These are phyloP conservation scores for Colletotrichum costaricense DNA, from an alignment of 2,329 filamentous ascomycete species.

Conservation along the genomic window DNA sequence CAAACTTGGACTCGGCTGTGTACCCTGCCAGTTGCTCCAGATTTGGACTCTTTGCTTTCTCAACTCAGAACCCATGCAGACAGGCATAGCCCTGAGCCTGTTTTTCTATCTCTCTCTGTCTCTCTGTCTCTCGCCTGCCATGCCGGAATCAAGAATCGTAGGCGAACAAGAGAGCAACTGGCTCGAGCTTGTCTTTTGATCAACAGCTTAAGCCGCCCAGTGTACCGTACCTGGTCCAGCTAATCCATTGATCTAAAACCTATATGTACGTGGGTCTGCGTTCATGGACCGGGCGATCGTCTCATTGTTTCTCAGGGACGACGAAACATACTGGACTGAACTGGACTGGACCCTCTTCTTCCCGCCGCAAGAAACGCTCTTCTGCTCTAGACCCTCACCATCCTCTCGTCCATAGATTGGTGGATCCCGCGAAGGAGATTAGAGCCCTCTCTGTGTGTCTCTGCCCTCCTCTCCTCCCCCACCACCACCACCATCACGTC, in stretches of 20 bases:
- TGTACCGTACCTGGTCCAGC: constrained; percentile 29
- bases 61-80: background rate
- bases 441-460: constrained; percentile 22
- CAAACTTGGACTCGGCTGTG: constrained; percentile 25
- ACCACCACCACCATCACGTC: background rate
- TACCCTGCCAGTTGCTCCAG: constrained; percentile 15
- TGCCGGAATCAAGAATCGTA: background rate
- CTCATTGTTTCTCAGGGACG: constrained; percentile 38
- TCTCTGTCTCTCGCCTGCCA: constrained; percentile 1
- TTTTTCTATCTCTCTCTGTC: background rate
- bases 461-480: background rate
- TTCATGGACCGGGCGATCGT: constrained; percentile 35
- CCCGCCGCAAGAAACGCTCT: constrained; percentile 21
- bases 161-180: constrained; percentile 6
- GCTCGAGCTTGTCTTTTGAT: constrained; percentile 26
- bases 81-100: constrained; percentile 2
- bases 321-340: constrained; percentile 36
- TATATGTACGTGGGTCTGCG: constrained; percentile 32
- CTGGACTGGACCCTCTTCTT: constrained; percentile 26
- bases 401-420: constrained; percentile 4
- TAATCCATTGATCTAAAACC: constrained; percentile 28
- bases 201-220: constrained; percentile 16
- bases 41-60: constrained; percentile 17
- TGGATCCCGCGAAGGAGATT: constrained; percentile 29
- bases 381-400: background rate